Conservation (phyloP, 139 green algal species). For the Haematococcus lacustris region DNA sequence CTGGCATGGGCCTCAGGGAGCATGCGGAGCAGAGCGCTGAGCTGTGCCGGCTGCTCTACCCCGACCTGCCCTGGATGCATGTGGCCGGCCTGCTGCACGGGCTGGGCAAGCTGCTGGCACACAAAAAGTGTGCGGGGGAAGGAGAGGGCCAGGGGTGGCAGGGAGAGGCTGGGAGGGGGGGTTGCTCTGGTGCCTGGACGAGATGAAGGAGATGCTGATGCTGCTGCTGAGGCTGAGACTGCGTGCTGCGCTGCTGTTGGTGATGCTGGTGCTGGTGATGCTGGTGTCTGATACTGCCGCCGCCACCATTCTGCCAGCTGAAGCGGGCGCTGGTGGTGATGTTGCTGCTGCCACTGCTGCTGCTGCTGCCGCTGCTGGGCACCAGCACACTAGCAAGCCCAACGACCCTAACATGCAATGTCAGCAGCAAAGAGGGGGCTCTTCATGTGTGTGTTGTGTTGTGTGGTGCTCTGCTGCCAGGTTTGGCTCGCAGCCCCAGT, state of each 20-base stretch:
- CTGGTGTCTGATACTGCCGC: too few species aligned
- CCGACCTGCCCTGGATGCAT: slow-evolving; percentile 73
- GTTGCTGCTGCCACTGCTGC: neutral
- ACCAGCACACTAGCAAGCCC: too few species aligned
- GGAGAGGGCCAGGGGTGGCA: too few species aligned
- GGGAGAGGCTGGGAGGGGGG: too few species aligned
- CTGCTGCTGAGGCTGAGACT: neutral
- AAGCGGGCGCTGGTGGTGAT: neutral
- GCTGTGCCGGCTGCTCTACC: slow-evolving; percentile 59
- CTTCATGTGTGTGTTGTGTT: too few species aligned
- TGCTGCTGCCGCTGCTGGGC: too few species aligned
- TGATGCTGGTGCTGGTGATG: too few species aligned
- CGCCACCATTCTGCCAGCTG: too few species aligned
- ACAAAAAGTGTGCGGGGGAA: slow-evolving; percentile 53
- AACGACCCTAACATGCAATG: too few species aligned
- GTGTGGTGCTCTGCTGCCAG: slow-evolving; percentile 18
- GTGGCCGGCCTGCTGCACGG: slow-evolving; percentile 74
- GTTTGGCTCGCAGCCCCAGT: slow-evolving; percentile 77
- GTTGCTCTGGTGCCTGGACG: too few species aligned
- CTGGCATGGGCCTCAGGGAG: slow-evolving; percentile 63
- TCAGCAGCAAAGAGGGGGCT: too few species aligned
- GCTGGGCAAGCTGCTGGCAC: slow-evolving; percentile 77
- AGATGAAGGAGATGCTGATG: slow-evolving; percentile 4
- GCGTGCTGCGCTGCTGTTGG: too few species aligned
- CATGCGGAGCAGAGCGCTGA: slow-evolving; percentile 57